phyloP scores from a whole-genome alignment of 1,139 yeast species.

The Lodderomyces theae region DNA sequence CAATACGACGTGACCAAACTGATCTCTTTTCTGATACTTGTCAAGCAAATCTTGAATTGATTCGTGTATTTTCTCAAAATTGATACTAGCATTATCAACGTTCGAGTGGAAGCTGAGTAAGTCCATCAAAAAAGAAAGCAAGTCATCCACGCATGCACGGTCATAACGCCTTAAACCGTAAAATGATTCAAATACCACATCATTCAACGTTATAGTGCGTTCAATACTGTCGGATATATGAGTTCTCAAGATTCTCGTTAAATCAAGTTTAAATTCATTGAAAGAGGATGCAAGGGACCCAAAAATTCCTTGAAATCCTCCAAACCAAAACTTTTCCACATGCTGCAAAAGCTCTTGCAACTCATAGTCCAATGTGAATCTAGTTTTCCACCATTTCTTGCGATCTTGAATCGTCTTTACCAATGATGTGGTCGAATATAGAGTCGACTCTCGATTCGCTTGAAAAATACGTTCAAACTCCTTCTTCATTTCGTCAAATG shows the following conservation, averaged over 20 bases:
- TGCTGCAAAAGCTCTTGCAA: conserved; percentile 52
- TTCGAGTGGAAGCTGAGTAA: conserved; percentile 62
- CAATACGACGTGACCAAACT: conserved; percentile 54
- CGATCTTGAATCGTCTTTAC: conserved; percentile 62
- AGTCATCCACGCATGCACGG: conserved; percentile 46
- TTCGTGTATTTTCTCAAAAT: conserved; percentile 50
- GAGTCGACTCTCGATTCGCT: conserved; percentile 62
- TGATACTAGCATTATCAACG: conserved; percentile 45
- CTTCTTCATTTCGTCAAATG: conserved; percentile 46
- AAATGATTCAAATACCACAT: conserved; percentile 51
- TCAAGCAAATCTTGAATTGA: conserved; percentile 30
- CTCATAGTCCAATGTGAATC: conserved; percentile 61
- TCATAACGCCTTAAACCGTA: conserved; percentile 37
- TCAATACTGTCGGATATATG: conserved; percentile 34
- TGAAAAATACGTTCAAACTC: conserved; percentile 52
- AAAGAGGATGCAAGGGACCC: conserved; percentile 24
- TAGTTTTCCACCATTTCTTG: conserved; percentile 71
- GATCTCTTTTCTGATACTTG: conserved; percentile 25
- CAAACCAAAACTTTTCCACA: conserved; percentile 71
- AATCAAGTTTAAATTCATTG: conserved; percentile 37
- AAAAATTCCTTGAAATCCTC: conserved; percentile 74
- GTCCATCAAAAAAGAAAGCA: conserved; percentile 62
- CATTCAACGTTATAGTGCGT: conserved; percentile 40
- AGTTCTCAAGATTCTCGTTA: conserved; percentile 28
- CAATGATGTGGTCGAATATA: conserved; percentile 44